A percentile compares a stretch with the other conserved stretches of the same genome.
Conservation (phyloP, 2,329 filamentous ascomycete genomes). For the Ceratocystis papillata region DNA sequence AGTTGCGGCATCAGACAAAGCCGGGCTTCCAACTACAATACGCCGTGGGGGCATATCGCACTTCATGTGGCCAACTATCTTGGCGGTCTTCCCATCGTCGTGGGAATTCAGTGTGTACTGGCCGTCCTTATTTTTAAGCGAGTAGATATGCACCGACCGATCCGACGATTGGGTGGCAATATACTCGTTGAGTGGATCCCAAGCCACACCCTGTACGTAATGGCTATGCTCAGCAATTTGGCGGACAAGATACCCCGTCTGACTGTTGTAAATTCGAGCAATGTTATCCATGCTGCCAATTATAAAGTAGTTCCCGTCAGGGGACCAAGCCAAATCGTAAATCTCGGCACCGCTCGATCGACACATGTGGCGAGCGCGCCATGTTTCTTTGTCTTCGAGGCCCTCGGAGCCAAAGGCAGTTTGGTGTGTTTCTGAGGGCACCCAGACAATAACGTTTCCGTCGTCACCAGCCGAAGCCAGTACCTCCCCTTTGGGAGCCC, state of each 20-base stretch:
- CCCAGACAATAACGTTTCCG: slow-evolving; percentile 93
- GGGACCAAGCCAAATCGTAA: slow-evolving; percentile 97
- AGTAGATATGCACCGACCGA: slow-evolving; percentile 95
- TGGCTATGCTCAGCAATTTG: slow-evolving; percentile 97
- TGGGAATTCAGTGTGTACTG: slow-evolving; percentile 65
- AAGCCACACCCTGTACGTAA: slow-evolving; percentile 95
- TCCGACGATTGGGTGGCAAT: slow-evolving; percentile 97
- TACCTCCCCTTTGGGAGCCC: slow-evolving; percentile 81
- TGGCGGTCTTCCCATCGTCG: slow-evolving; percentile 56
- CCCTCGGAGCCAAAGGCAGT: slow-evolving; percentile 69
- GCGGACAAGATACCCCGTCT: slow-evolving; percentile 64
- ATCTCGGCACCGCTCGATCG: slow-evolving; percentile 90
- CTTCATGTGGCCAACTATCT: slow-evolving; percentile 64
- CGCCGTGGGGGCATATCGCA: slow-evolving; percentile 88
- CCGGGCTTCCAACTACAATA: slow-evolving; percentile 84
- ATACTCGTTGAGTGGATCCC: slow-evolving; percentile 97
- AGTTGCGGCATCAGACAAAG: slow-evolving; percentile 38
- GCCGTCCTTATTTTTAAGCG: slow-evolving; percentile 88
- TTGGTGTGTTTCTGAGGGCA: slow-evolving; percentile 66
- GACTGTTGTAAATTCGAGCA: slow-evolving; percentile 89
- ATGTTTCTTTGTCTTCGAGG: slow-evolving; percentile 88
- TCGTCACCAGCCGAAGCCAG: slow-evolving; percentile 94
- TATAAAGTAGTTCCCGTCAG: slow-evolving; percentile 92
- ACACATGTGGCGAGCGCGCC: slow-evolving; percentile 97
- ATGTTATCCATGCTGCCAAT: slow-evolving; percentile 99